phyloP scores from a whole-genome alignment of 306 rosid genomes.

The Quillaja saponaria region DNA sequence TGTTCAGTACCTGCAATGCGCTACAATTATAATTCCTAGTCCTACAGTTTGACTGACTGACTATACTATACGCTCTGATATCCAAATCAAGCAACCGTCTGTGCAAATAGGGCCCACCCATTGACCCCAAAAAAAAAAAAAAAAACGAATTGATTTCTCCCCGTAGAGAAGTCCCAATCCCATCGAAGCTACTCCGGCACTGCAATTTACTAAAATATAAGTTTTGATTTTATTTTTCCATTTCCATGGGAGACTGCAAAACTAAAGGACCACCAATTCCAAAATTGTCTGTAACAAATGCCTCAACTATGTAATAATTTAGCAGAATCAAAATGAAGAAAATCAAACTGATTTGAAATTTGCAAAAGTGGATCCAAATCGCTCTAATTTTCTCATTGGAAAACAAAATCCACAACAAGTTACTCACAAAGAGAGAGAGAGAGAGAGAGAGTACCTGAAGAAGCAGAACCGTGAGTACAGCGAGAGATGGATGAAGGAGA shows the following conservation, averaged over 20 bases:
- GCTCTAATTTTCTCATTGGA: neutral
- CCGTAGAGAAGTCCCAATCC: no score
- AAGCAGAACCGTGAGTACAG: slow-evolving; percentile 32
- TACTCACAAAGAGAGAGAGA: neutral
- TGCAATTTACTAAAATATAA: slow-evolving; percentile 13
- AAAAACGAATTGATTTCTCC: no score
- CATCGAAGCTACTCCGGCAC: slow-evolving; percentile 32
- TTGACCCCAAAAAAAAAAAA: no score
- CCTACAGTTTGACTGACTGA: no score
- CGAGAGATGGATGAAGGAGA: slow-evolving; percentile 38
- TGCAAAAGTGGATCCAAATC: slow-evolving; percentile 14
- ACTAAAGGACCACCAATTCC: neutral
- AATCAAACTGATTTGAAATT: neutral
- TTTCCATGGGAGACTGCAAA: slow-evolving; percentile 25
- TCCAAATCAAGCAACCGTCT: slow-evolving; percentile 11
- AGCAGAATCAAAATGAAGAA: neutral
- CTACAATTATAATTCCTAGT: no score
- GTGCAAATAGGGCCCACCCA: no score
- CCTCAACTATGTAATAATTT: neutral
- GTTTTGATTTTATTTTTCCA: neutral
- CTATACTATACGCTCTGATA: no score
- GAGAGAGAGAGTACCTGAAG: slow-evolving; percentile 43
- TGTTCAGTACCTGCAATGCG: no score
- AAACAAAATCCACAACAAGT: neutral
- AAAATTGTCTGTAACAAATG: neutral